phyloP scores from a whole-genome alignment of 257 asterid species.

The Catharanthus roseus region DNA sequence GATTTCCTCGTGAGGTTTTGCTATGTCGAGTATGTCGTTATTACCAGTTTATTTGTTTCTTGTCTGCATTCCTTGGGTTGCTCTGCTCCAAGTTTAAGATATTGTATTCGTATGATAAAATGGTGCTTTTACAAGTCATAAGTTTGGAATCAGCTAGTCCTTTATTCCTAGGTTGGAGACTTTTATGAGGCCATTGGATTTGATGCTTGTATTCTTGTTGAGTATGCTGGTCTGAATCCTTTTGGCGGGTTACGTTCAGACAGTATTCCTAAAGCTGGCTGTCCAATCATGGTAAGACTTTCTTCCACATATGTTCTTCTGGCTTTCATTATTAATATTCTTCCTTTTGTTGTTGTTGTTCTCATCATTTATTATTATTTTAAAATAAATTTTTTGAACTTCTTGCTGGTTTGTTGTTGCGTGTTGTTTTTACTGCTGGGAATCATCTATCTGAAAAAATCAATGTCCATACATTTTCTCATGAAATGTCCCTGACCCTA shows the following conservation, averaged over 20 bases:
- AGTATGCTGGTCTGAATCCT: conserved; percentile 97
- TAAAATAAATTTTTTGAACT: too few species aligned
- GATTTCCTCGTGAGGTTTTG: conserved; percentile 93
- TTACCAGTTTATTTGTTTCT: conserved; percentile 11
- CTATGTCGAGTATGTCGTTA: conserved; percentile 71
- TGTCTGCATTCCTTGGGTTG: conserved; percentile 16
- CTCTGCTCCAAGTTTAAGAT: background rate
- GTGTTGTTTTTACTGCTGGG: background rate
- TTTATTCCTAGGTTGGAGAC: conserved; percentile 72
- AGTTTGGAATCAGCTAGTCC: background rate
- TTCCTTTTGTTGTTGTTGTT: too few species aligned
- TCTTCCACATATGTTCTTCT: conserved; percentile 1
- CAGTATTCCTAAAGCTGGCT: conserved; percentile 93
- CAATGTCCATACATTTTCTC: background rate
- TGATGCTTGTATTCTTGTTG: conserved; percentile 97
- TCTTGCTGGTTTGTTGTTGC: background rate
- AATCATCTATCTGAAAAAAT: background rate
- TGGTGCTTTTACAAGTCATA: background rate
- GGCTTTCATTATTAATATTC: background rate
- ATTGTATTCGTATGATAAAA: background rate
- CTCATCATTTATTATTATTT: background rate
- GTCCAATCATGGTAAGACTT: conserved; percentile 84
- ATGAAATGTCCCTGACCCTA: background rate
- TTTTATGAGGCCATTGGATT: conserved; percentile 92
- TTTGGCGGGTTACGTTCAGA: conserved; percentile 93